Conservation (phyloP, 2,329 filamentous ascomycete genomes). For the Microdochium trichocladiopsis region DNA sequence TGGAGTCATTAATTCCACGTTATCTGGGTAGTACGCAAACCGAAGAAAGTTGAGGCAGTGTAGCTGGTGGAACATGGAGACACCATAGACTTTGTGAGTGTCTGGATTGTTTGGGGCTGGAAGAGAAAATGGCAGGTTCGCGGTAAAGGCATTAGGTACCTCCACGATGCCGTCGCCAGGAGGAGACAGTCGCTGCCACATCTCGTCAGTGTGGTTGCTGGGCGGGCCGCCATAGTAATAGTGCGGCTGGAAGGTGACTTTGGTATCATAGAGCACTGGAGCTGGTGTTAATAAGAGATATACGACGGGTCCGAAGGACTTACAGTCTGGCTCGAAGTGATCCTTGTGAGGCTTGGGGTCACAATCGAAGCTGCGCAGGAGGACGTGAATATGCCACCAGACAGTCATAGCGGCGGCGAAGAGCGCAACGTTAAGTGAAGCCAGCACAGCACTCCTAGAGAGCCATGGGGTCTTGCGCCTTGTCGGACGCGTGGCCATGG, state of each 20-base stretch:
- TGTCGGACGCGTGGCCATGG: not conserved
- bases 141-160: not conserved
- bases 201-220: not conserved
- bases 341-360: not conserved
- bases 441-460: not conserved
- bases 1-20: slow-evolving; percentile 7
- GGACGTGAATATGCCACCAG: not conserved
- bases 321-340: not conserved
- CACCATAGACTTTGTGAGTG: not conserved
- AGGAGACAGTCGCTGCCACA: not conserved
- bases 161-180: not conserved
- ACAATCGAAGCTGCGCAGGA: not conserved
- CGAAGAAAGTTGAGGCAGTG: slow-evolving; percentile 11
- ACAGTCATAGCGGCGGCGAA: not conserved
- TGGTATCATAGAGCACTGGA: not conserved
- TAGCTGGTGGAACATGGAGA: slow-evolving; percentile 13
- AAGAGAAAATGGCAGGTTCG: not conserved
- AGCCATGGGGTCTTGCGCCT: not conserved
- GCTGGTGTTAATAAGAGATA: not conserved
- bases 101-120: not conserved
- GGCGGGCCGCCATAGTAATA: not conserved
- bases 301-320: too few relatives aligned
- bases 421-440: not conserved
- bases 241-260: not conserved
- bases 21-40: slow-evolving; percentile 2